Base-by-base conservation (phyloP, 352 stramenopile genomes). In the Thalassiosira ordinaria region DNA sequence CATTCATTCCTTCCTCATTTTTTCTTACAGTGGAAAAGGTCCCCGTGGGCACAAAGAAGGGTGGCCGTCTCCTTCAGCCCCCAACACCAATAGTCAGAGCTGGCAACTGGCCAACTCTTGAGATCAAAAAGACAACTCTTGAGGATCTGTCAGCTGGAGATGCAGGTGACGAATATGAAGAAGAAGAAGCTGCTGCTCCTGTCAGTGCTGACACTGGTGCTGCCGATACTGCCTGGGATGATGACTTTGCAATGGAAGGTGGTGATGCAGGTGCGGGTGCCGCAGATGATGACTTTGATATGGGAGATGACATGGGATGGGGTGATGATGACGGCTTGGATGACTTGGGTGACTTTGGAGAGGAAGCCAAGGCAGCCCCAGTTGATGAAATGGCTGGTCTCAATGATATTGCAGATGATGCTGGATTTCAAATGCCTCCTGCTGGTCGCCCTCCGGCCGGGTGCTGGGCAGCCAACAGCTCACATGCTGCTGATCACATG, bases 81-180 rank as follows among this genome's bases (percentile, higher is more conserved):
- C 96, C 97, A 29, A 96, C 96, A 18, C 96, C 96, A 22, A 97
- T 99, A 51, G 78, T 98, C 13, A 90, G 97, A 76, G 96, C 95
- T 70, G 95, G 98, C 53, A 99, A 99, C 86, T 99, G 97, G 97
- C 97, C 97, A 18, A 95, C 98, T 29, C 89, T 99, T n/a, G 95
- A 97, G 84, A 97, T 99, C 31, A 84, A 90, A 51, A 95, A 96
- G 66, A 92, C 83, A 27, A 91, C 89, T 49, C 87, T 97, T 61
- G 89, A 96, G 60, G 90, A 94, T 69, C 76, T 94, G 35, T 87
- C 87, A 24, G 76, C 81, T 18, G 86, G 79, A 31, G 83, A 90
- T 67, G 71, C 56, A 24, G 80, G 64, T 37, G 75, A 70, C 16
- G 57, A 81, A n/a, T 71, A 89, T 39, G 80, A 86, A 59, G 84